Evolutionary conservation across 306 rosid species (phyloP).

Genomic region (Herpetospermum pedunculosum): DNA sequence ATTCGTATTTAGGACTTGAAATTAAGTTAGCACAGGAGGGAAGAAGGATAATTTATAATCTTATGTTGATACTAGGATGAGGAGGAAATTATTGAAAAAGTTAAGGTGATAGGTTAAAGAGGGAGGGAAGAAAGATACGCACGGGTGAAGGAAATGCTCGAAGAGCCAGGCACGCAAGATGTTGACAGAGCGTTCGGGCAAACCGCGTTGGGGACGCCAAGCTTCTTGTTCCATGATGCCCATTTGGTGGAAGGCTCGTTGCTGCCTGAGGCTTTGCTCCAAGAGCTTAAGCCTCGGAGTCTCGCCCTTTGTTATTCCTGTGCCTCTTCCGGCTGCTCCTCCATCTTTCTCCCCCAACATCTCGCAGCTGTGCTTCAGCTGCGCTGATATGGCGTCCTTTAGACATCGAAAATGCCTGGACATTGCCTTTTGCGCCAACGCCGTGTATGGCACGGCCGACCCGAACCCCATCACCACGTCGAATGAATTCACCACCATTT

Average conservation of each 20-base stretch:
- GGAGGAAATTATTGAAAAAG: neutral
- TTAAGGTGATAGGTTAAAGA: neutral
- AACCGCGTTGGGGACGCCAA: slow-evolving; percentile 96
- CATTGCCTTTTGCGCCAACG: slow-evolving; percentile 87
- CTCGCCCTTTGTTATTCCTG: slow-evolving; percentile 88
- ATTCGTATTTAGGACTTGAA: too few relatives aligned
- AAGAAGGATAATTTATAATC: too few relatives aligned
- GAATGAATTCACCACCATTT: slow-evolving; percentile 84
- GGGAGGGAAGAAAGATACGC: slow-evolving; percentile 21
- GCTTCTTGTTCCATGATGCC: slow-evolving; percentile 96
- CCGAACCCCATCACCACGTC: slow-evolving; percentile 83
- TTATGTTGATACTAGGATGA: too few relatives aligned
- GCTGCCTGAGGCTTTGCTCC: slow-evolving; percentile 84
- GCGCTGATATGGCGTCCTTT: slow-evolving; percentile 58
- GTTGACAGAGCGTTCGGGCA: slow-evolving; percentile 96
- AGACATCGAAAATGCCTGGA: slow-evolving; percentile 86
- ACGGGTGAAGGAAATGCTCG: slow-evolving; percentile 99
- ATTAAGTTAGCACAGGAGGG: too few relatives aligned
- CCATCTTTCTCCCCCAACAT: slow-evolving; percentile 85
- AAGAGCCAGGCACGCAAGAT: slow-evolving; percentile 97
- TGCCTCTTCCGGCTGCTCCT: slow-evolving; percentile 16
- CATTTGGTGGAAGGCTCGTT: slow-evolving; percentile 85
- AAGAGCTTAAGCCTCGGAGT: slow-evolving; percentile 77
- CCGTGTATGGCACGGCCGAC: slow-evolving; percentile 82
- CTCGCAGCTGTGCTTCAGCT: slow-evolving; percentile 64